These are phyloP conservation scores for Cercospora sp. DNA, from an alignment of 2,329 filamentous ascomycete genomes.

Conservation along the genomic window DNA sequence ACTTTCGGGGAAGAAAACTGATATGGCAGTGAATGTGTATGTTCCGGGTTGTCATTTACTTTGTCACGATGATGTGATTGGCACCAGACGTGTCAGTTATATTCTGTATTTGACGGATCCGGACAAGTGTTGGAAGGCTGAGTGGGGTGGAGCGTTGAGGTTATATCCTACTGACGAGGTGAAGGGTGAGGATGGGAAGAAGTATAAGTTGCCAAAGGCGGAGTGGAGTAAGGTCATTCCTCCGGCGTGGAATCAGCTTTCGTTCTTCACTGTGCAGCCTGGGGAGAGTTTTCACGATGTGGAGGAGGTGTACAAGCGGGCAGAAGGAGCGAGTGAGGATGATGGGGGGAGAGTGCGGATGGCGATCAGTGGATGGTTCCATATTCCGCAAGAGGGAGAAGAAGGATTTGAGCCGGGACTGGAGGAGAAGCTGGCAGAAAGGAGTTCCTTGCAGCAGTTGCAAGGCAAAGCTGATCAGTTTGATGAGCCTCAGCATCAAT, in stretches of 20 bases:
- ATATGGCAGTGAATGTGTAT: slow-evolving; percentile 99
- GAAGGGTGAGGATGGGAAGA: slow-evolving; percentile 63
- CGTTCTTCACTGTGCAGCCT: slow-evolving; percentile 96
- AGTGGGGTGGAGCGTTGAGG: slow-evolving; percentile 90
- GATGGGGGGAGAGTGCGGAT: slow-evolving; percentile 81
- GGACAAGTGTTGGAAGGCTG: slow-evolving; percentile 81
- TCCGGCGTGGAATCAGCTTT: slow-evolving; percentile 94
- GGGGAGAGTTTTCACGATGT: slow-evolving; percentile 99
- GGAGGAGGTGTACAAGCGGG: slow-evolving; percentile 84
- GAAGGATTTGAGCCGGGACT: slow-evolving; percentile 85
- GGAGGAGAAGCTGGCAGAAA: slow-evolving; percentile 83
- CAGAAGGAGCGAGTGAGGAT: slow-evolving; percentile 59
- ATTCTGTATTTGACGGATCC: slow-evolving; percentile 95
- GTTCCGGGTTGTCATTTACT: slow-evolving; percentile 93
- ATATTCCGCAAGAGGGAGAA: slow-evolving; percentile 93
- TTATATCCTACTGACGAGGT: slow-evolving; percentile 73
- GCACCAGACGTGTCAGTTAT: slow-evolving; percentile 92
- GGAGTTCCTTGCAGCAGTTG: slow-evolving; percentile 88
- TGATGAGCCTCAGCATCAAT: slow-evolving; percentile 70
- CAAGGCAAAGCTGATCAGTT: slow-evolving; percentile 89
- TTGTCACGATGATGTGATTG: slow-evolving; percentile 98
- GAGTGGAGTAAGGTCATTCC: slow-evolving; percentile 81
- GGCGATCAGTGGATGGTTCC: slow-evolving; percentile 99
- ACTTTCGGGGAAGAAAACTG: slow-evolving; percentile 88
- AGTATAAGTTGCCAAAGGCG: slow-evolving; percentile 76